A percentile compares a stretch with the other conserved stretches of the same genome.
Evolutionary conservation across 495 filamentous ascomycete species (phyloP).

Genomic region (Neurospora discreta): DNA sequence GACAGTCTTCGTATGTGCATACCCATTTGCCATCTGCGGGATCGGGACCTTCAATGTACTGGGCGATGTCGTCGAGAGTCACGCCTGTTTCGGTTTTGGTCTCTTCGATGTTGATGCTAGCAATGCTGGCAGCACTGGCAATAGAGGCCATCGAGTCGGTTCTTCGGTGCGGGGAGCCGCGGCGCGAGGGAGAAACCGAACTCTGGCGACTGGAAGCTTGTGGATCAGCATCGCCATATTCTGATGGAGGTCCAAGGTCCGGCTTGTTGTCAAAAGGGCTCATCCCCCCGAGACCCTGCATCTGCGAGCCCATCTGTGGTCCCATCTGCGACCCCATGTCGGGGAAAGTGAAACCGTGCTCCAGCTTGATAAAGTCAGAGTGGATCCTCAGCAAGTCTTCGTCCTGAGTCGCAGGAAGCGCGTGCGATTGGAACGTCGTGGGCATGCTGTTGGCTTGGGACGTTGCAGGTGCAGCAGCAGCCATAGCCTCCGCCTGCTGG

Average conservation of each 20-base stretch:
- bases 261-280: slow-evolving; percentile 26
- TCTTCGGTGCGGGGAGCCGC: slow-evolving; percentile 31
- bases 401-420: slow-evolving; percentile 41
- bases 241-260: slow-evolving; percentile 13
- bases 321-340: slow-evolving; percentile 24
- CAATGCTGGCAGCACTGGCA: slow-evolving; percentile 41
- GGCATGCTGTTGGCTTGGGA: slow-evolving; percentile 32
- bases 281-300: slow-evolving; percentile 11
- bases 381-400: slow-evolving; percentile 42
- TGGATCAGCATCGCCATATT: slow-evolving; percentile 2
- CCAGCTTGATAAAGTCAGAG: slow-evolving; percentile 40
- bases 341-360: slow-evolving; percentile 29
- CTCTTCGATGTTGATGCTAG: slow-evolving; percentile 45
- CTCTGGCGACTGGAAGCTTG: neutral
- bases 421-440: slow-evolving; percentile 18
- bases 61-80: slow-evolving; percentile 73
- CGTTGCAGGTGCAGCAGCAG: slow-evolving; percentile 14
- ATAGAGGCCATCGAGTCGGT: slow-evolving; percentile 39
- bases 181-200: slow-evolving; percentile 14
- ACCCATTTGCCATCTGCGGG: slow-evolving; percentile 68
- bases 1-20: slow-evolving; percentile 71
- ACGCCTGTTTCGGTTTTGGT: slow-evolving; percentile 61
- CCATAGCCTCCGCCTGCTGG: slow-evolving; percentile 28
- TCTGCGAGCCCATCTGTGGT: slow-evolving; percentile 17
- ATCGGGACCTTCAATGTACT: slow-evolving; percentile 73